A percentile compares a stretch with the other conserved stretches of the same genome.
Evolutionary conservation across 2,329 filamentous ascomycete species (phyloP).

Genomic region (Meredithiella fracta): DNA sequence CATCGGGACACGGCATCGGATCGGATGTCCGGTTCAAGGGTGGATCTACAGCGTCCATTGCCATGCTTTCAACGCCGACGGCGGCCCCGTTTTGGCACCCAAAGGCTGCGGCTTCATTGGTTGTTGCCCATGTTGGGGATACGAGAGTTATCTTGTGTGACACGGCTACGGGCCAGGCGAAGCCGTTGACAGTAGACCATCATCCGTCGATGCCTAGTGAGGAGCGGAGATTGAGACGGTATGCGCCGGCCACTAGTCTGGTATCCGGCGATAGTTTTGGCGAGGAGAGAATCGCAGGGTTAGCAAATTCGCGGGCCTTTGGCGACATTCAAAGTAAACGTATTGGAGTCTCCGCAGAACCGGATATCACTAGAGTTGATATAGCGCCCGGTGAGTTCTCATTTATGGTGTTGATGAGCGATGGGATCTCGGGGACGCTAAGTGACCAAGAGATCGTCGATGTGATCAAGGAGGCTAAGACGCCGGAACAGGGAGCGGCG

Average conservation of each 20-base stretch:
- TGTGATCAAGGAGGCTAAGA: slow-evolving; percentile 81
- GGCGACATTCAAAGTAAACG: slow-evolving; percentile 86
- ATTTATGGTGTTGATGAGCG: slow-evolving; percentile 75
- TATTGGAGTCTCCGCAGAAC: slow-evolving; percentile 85
- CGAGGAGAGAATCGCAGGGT: slow-evolving; percentile 82
- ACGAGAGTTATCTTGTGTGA: slow-evolving; percentile 81
- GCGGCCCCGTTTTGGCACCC: slow-evolving; percentile 93
- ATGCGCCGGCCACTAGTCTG: slow-evolving; percentile 58
- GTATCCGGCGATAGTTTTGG: slow-evolving; percentile 85
- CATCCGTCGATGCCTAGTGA: slow-evolving; percentile 81
- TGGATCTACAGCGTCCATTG: slow-evolving; percentile 80
- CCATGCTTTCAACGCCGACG: slow-evolving; percentile 80
- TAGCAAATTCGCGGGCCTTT: slow-evolving; percentile 88
- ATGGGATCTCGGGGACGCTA: slow-evolving; percentile 75
- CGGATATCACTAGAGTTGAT: slow-evolving; percentile 67
- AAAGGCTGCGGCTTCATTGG: slow-evolving; percentile 61
- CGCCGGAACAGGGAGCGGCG: slow-evolving; percentile 68
- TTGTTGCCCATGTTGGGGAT: slow-evolving; percentile 86
- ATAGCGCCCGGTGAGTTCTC: slow-evolving; percentile 70
- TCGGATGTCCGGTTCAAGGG: slow-evolving; percentile 71
- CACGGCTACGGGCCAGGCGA: slow-evolving; percentile 62
- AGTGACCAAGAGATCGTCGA: slow-evolving; percentile 93
- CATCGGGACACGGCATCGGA: slow-evolving; percentile 48
- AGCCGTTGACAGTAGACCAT: slow-evolving; percentile 77
- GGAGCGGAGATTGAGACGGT: slow-evolving; percentile 66